Percentiles rank a stretch among this genome's conserved stretches.
These are phyloP conservation scores for Fragilaria crotonensis DNA, from an alignment of 108 stramenopile genomes.

Conservation along the genomic window DNA sequence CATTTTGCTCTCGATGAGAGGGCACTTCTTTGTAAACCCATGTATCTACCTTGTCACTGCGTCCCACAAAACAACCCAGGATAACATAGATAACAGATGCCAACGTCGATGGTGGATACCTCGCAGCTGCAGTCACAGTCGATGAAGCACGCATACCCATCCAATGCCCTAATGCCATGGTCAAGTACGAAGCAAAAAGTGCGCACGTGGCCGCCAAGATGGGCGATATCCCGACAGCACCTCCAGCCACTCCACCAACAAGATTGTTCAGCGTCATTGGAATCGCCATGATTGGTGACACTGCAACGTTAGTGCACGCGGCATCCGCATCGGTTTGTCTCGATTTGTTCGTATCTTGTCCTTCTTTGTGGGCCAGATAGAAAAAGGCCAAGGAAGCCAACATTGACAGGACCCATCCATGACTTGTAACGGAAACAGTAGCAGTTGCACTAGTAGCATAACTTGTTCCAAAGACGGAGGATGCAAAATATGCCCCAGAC, in stretches of 20 bases:
- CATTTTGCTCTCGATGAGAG: no score
- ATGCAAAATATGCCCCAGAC: conserved; percentile 21
- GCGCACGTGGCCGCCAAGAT: conserved; percentile 12
- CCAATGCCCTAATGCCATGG: conserved; percentile 20
- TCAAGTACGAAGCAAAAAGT: conserved; percentile 22
- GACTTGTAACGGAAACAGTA: neutral
- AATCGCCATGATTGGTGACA: conserved; percentile 18
- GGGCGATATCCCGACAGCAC: conserved; percentile 26
- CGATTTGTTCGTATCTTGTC: neutral
- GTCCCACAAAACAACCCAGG: no score
- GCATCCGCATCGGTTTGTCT: neutral
- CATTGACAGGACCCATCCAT: neutral
- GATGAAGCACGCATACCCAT: no score
- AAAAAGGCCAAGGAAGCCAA: conserved; percentile 5
- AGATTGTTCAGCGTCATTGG: conserved; percentile 58
- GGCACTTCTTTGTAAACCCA: no score
- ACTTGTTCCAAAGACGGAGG: no score
- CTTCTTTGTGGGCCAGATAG: conserved; percentile 1
- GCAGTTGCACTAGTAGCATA: no score
- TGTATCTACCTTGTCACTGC: no score
- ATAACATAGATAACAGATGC: no score
- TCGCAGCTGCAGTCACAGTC: no score
- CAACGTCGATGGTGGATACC: no score
- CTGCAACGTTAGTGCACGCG: neutral
- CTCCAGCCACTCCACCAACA: conserved; percentile 45